Evolutionary conservation across 169 alveolate species (phyloP).

Genomic region (Ophryocystis elektroscirrha): DNA sequence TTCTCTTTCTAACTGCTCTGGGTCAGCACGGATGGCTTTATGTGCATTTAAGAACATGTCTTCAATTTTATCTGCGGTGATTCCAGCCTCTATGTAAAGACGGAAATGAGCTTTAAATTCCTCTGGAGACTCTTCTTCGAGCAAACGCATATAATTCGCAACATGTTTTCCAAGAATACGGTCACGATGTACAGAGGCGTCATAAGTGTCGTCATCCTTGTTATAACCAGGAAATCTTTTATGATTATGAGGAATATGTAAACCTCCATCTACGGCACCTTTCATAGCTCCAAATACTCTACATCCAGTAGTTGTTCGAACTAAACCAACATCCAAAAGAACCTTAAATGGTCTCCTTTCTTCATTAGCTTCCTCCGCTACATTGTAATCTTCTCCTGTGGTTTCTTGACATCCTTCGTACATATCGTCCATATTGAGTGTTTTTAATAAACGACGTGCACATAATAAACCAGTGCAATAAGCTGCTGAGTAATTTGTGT

Average conservation of each 20-base stretch:
- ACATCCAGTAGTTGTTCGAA: slow-evolving; percentile 94
- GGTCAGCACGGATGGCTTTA: slow-evolving; percentile 83
- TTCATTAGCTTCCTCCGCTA: slow-evolving; percentile 67
- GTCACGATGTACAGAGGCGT: slow-evolving; percentile 86
- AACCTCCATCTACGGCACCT: slow-evolving; percentile 99
- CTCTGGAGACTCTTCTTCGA: slow-evolving; percentile 85
- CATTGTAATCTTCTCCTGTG: slow-evolving; percentile 84
- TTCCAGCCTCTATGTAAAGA: slow-evolving; percentile 65
- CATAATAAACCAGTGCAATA: slow-evolving; percentile 94
- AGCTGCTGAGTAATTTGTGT: slow-evolving; percentile 96
- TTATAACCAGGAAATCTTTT: slow-evolving; percentile 95
- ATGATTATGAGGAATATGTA: slow-evolving; percentile 92
- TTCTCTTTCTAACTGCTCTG: slow-evolving; percentile 50
- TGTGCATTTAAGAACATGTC: slow-evolving; percentile 85
- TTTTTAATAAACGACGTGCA: slow-evolving; percentile 85
- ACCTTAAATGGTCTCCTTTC: slow-evolving; percentile 96
- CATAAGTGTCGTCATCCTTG: slow-evolving; percentile 48
- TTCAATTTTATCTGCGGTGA: slow-evolving; percentile 76
- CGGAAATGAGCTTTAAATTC: slow-evolving; percentile 78
- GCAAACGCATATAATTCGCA: slow-evolving; percentile 77
- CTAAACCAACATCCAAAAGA: slow-evolving; percentile 93
- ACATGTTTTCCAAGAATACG: slow-evolving; percentile 93
- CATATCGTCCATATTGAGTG: slow-evolving; percentile 62
- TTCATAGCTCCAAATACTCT: slow-evolving; percentile 98
- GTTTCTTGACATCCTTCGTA: slow-evolving; percentile 47